Evolutionary conservation across 495 filamentous ascomycete species (phyloP).

Genomic region (Parmelia sp.): DNA sequence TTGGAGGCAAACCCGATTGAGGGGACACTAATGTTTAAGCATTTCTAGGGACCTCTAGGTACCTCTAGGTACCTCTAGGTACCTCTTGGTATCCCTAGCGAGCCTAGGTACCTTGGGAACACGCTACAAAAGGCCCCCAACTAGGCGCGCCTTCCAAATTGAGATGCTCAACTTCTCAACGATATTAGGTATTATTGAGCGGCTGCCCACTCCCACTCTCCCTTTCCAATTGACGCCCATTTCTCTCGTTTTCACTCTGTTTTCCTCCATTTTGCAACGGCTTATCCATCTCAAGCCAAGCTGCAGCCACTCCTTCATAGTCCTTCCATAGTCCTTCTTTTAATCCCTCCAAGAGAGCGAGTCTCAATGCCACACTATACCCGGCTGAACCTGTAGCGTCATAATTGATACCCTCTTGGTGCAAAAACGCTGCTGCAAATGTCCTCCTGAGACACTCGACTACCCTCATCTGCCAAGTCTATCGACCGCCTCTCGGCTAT

Average conservation of each 20-base stretch:
- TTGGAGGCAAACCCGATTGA: constrained; percentile 1
- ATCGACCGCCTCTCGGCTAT: neutral
- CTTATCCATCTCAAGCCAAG: neutral
- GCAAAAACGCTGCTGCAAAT: neutral
- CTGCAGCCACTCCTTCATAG: neutral
- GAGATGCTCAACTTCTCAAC: neutral
- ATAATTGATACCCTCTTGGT: neutral
- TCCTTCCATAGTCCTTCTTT: neutral
- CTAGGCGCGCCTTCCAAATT: constrained; percentile 13
- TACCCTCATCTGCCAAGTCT: neutral
- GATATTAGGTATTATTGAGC: too few species aligned
- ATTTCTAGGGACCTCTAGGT: too few species aligned
- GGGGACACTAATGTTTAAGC: neutral
- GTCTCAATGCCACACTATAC: neutral
- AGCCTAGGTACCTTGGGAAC: too few species aligned
- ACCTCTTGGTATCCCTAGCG: too few species aligned
- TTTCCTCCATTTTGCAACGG: neutral
- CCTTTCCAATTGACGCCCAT: constrained; percentile 8
- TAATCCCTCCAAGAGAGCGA: constrained; percentile 4
- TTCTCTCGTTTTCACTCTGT: neutral
- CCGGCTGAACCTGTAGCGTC: neutral
- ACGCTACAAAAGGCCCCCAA: neutral
- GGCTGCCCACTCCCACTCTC: neutral
- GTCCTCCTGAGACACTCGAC: neutral
- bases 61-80: too few species aligned